phyloP scores from a whole-genome alignment of 257 asterid species.

The Knoxia roxburghii region DNA sequence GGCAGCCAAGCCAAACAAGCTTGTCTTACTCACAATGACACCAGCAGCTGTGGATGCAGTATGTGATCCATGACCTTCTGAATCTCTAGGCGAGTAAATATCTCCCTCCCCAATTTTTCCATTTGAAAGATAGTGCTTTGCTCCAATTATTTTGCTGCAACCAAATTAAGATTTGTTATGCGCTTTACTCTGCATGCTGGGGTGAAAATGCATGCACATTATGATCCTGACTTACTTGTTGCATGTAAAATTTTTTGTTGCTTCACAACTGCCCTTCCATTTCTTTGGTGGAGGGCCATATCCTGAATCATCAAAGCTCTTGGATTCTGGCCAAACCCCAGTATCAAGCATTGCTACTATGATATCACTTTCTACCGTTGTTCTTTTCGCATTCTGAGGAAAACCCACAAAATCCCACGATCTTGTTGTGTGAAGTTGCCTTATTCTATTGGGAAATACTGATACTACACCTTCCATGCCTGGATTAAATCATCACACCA shows the following conservation, averaged over 20 bases:
- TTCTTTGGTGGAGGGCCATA: constrained; percentile 37
- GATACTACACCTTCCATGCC: constrained; percentile 50
- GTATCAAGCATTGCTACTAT: constrained; percentile 43
- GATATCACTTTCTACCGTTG: constrained; percentile 35
- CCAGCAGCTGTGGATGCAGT: constrained; percentile 60
- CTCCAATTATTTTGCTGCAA: constrained; percentile 62
- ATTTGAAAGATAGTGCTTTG: constrained; percentile 39
- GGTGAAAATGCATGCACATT: not conserved
- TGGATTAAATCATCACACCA: constrained; percentile 10
- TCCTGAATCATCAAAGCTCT: constrained; percentile 32
- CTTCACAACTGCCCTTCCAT: constrained; percentile 44
- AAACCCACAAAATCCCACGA: constrained; percentile 66
- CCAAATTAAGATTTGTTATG: not conserved
- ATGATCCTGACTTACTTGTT: constrained; percentile 23
- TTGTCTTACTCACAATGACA: constrained; percentile 29
- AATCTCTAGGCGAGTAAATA: constrained; percentile 46
- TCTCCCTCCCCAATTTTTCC: constrained; percentile 15
- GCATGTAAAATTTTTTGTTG: constrained; percentile 45
- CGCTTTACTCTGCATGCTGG: not conserved
- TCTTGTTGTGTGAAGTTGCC: constrained; percentile 48
- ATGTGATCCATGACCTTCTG: constrained; percentile 58
- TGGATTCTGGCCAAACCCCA: constrained; percentile 54
- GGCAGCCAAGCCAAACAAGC: constrained; percentile 29
- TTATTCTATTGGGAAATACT: constrained; percentile 39
- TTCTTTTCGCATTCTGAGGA: constrained; percentile 26